These are phyloP conservation scores for Kodamaea nitidulidarum DNA, from an alignment of 805 yeast genomes.

Conservation along the genomic window DNA sequence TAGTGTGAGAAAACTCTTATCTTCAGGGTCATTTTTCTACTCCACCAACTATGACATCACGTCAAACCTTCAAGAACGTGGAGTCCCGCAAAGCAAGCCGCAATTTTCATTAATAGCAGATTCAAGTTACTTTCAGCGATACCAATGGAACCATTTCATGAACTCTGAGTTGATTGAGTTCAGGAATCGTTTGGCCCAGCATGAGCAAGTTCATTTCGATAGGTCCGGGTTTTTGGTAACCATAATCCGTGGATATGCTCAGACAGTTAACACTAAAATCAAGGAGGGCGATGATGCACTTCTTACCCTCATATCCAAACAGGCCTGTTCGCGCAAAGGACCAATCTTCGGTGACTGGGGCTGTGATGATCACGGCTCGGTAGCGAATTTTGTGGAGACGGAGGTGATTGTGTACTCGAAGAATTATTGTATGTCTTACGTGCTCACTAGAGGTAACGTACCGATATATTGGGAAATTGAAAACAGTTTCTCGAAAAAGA, in stretches of 20 bases:
- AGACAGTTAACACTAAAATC: constrained; percentile 35
- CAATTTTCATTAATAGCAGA: constrained; percentile 28
- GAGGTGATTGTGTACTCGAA: constrained; percentile 45
- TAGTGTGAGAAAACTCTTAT: constrained; percentile 42
- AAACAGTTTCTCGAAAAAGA: constrained; percentile 34
- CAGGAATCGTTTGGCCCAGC: constrained; percentile 37
- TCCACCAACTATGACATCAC: constrained; percentile 46
- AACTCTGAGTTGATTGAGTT: constrained; percentile 44
- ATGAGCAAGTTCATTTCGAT: constrained; percentile 43
- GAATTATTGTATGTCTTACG: constrained; percentile 40
- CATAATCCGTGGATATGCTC: constrained; percentile 50
- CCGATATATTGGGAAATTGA: constrained; percentile 55
- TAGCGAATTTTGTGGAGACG: constrained; percentile 49
- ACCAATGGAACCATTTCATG: constrained; percentile 51
- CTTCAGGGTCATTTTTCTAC: constrained; percentile 47
- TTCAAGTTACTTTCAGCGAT: constrained; percentile 41
- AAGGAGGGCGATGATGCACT: constrained; percentile 32
- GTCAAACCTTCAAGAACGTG: constrained; percentile 43
- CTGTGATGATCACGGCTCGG: constrained; percentile 53
- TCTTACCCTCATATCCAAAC: constrained; percentile 50
- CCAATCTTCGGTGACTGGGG: constrained; percentile 56
- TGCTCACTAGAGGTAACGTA: constrained; percentile 49
- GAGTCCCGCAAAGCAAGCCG: constrained; percentile 16
- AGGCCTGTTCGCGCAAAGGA: constrained; percentile 45
- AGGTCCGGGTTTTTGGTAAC: constrained; percentile 44